Percentiles rank a stretch among this genome's conserved stretches.
phyloP scores from a whole-genome alignment of 805 yeast genomes.

The Cephaloascus fragrans region DNA sequence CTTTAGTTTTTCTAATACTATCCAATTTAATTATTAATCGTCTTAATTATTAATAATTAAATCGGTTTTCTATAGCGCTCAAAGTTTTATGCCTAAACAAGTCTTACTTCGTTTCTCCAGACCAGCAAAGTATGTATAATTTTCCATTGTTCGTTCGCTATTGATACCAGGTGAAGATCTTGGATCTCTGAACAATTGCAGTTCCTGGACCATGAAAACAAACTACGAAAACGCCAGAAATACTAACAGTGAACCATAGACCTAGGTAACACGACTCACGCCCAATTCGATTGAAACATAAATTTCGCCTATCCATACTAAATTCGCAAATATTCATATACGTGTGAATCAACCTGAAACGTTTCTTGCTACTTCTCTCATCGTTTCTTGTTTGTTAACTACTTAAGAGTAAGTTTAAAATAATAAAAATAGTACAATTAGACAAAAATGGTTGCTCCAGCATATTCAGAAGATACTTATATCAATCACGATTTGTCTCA shows the following conservation, averaged over 20 bases:
- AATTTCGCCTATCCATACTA: too few species aligned
- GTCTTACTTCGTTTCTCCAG: slow-evolving; percentile 1
- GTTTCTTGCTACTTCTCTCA: slow-evolving; percentile 41
- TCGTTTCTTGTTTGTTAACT: slow-evolving; percentile 18
- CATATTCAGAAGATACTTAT: slow-evolving; percentile 32
- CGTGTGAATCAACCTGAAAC: slow-evolving; percentile 26
- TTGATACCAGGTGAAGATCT: too few species aligned
- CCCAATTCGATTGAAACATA: too few species aligned
- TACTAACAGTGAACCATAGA: slow-evolving; percentile 1
- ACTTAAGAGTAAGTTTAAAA: slow-evolving; percentile 1
- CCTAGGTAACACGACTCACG: slow-evolving; percentile 2
- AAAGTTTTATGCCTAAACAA: slow-evolving; percentile 1
- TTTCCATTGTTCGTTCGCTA: neutral
- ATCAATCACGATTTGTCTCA: slow-evolving; percentile 76
- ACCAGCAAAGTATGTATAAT: slow-evolving; percentile 1
- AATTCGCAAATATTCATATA: too few species aligned
- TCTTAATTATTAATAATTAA: too few species aligned
- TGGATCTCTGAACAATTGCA: too few species aligned
- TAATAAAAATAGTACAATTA: slow-evolving; percentile 1
- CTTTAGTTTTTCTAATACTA: too few species aligned
- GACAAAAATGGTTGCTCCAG: slow-evolving; percentile 29
- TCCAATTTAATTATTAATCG: too few species aligned
- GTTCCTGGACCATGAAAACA: too few species aligned
- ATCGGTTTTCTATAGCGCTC: neutral
- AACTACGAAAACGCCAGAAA: too few species aligned